These are phyloP conservation scores for Tylopilus microsporus DNA, from an alignment of 1,284 basidiomycete species.

Conservation along the genomic window DNA sequence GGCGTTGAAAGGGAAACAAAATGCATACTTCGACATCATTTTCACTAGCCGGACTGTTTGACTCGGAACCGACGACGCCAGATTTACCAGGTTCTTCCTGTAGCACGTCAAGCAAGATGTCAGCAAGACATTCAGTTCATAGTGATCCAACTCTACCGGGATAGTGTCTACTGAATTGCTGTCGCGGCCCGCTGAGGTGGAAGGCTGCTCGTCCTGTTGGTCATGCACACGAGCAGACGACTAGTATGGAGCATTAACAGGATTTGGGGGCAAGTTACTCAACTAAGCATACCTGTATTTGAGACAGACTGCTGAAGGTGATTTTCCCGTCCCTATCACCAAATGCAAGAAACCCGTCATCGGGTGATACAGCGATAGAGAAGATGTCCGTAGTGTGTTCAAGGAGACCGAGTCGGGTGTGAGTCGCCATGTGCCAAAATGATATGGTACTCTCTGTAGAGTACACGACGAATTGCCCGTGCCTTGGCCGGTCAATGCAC, in stretches of 20 bases:
- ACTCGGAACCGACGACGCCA: neutral
- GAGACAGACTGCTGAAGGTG: neutral
- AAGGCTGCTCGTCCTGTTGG: neutral
- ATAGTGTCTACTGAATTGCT: neutral
- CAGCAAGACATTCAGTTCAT: too few relatives aligned
- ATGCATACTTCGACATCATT: neutral
- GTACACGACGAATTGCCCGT: neutral
- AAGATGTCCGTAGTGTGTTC: neutral
- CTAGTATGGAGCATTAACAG: neutral
- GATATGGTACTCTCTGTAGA: neutral
- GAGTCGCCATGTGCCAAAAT: neutral
- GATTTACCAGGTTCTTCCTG: neutral
- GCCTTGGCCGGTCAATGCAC: neutral
- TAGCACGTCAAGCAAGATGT: too few relatives aligned
- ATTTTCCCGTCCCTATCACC: neutral
- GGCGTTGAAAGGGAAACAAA: neutral
- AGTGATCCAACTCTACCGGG: too few relatives aligned
- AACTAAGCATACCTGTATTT: neutral
- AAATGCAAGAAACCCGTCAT: neutral
- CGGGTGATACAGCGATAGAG: neutral
- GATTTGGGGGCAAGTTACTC: neutral
- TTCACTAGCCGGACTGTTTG: neutral
- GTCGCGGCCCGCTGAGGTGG: neutral
- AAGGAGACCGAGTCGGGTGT: neutral
- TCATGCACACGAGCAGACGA: neutral